phyloP scores from a whole-genome alignment of 1,139 yeast species.

The Diutina rugosa region DNA sequence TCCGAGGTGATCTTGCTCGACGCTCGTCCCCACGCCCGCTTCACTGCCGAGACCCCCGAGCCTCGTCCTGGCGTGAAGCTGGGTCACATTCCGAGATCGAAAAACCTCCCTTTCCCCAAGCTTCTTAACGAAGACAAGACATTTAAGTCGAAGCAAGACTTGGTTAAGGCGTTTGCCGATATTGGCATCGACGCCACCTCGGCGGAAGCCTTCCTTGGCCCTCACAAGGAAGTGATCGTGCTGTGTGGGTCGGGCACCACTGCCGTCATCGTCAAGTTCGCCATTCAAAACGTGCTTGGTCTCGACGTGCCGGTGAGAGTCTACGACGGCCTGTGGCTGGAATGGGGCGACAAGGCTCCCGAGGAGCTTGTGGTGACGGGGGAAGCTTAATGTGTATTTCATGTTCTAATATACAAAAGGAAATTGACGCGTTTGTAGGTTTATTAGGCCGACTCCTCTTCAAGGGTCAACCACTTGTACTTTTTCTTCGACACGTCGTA shows the following conservation, averaged over 20 bases:
- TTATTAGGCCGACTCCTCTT: neutral
- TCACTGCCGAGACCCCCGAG: slow-evolving; percentile 69
- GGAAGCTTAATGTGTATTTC: neutral
- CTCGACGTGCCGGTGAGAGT: slow-evolving; percentile 54
- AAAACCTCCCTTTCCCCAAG: slow-evolving; percentile 61
- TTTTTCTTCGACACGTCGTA: slow-evolving; percentile 62
- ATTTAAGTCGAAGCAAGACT: slow-evolving; percentile 34
- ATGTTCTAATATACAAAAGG: neutral
- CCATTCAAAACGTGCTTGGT: slow-evolving; percentile 37
- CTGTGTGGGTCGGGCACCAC: slow-evolving; percentile 97
- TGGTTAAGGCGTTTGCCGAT: slow-evolving; percentile 20
- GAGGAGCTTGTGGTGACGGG: slow-evolving; percentile 16
- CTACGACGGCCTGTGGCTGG: slow-evolving; percentile 97
- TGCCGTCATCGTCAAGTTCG: slow-evolving; percentile 64
- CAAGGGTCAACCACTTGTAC: slow-evolving; percentile 42
- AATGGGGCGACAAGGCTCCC: slow-evolving; percentile 37
- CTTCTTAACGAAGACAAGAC: slow-evolving; percentile 38
- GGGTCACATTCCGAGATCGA: slow-evolving; percentile 80
- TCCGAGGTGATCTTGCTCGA: slow-evolving; percentile 50
- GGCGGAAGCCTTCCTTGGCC: slow-evolving; percentile 8
- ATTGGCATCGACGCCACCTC: slow-evolving; percentile 12
- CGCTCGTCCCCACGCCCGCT: slow-evolving; percentile 69
- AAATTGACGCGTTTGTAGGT: neutral
- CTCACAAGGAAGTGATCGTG: slow-evolving; percentile 51
- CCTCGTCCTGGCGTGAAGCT: slow-evolving; percentile 79